Conservation (phyloP, 345 rosid species). For the Hibiscus syriacus region DNA sequence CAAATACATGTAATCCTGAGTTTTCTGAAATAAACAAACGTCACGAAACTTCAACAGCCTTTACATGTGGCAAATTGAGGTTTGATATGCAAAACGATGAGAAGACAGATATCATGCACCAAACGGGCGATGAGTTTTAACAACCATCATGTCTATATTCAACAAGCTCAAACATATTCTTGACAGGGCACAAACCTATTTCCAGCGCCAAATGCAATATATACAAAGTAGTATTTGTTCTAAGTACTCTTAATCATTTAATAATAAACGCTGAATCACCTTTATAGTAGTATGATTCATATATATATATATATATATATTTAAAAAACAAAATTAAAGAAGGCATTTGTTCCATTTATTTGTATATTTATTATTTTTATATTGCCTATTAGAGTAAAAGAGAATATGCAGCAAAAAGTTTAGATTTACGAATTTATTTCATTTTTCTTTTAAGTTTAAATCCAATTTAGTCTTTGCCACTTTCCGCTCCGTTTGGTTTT, state of each 20-base stretch:
- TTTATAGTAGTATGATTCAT: too few relatives aligned
- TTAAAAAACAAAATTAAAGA: too few relatives aligned
- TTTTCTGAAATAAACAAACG: conserved; percentile 45
- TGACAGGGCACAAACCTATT: neutral
- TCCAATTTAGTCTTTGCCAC: neutral
- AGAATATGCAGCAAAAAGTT: too few relatives aligned
- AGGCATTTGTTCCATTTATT: too few relatives aligned
- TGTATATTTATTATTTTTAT: too few relatives aligned
- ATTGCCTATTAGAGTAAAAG: too few relatives aligned
- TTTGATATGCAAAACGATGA: neutral
- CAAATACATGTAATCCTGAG: conserved; percentile 88
- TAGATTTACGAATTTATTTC: too few relatives aligned
- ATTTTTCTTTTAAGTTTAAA: too few relatives aligned
- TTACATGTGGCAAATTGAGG: neutral
- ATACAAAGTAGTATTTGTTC: too few relatives aligned
- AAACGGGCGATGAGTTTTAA: neutral
- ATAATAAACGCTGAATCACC: too few relatives aligned
- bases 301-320: too few relatives aligned
- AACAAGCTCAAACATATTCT: neutral
- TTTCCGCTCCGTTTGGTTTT: conserved; percentile 8
- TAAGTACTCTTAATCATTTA: too few relatives aligned
- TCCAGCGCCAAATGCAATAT: neutral
- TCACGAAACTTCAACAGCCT: neutral
- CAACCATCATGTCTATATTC: neutral
- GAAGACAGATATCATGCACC: neutral